These are phyloP conservation scores for Pichia sporocuriosa DNA, from an alignment of 805 yeast species.

Conservation along the genomic window DNA sequence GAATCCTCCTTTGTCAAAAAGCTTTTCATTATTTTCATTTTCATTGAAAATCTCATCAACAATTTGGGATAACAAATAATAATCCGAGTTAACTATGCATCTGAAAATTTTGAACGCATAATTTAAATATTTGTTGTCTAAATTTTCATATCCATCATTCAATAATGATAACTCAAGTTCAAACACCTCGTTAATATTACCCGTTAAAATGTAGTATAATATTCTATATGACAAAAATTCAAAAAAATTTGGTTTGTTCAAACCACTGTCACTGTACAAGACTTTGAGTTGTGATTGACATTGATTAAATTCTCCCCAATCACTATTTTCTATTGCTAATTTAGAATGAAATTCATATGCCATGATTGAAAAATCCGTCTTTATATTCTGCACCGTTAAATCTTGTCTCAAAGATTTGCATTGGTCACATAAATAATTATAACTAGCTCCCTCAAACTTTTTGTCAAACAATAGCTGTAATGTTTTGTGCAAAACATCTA, in stretches of 20 bases:
- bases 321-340: conserved; percentile 75
- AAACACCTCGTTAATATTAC: conserved; percentile 50
- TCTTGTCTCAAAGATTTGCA: conserved; percentile 91
- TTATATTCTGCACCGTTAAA: conserved; percentile 83
- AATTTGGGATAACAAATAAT: conserved; percentile 43
- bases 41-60: conserved; percentile 27
- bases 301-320: conserved; percentile 91
- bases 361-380: conserved; percentile 62
- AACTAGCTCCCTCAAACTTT: conserved; percentile 45
- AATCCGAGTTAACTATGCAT: conserved; percentile 37
- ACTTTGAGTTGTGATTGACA: conserved; percentile 77
- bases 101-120: conserved; percentile 33
- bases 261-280: conserved; percentile 41
- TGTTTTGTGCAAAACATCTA: conserved; percentile 51
- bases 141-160: conserved; percentile 7
- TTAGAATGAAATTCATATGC: conserved; percentile 86
- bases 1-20: background rate
- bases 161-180: conserved; percentile 30
- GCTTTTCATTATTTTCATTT: conserved; percentile 16
- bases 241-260: conserved; percentile 30
- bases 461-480: conserved; percentile 47
- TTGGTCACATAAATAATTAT: conserved; percentile 80
- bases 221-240: conserved; percentile 73
- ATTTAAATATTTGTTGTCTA: conserved; percentile 20
- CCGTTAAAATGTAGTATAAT: conserved; percentile 68